Evolutionary conservation across 495 filamentous ascomycete species (phyloP), one percentile per base, ranked within the genome.

Genomic region (Aspergillus diversus): DNA sequence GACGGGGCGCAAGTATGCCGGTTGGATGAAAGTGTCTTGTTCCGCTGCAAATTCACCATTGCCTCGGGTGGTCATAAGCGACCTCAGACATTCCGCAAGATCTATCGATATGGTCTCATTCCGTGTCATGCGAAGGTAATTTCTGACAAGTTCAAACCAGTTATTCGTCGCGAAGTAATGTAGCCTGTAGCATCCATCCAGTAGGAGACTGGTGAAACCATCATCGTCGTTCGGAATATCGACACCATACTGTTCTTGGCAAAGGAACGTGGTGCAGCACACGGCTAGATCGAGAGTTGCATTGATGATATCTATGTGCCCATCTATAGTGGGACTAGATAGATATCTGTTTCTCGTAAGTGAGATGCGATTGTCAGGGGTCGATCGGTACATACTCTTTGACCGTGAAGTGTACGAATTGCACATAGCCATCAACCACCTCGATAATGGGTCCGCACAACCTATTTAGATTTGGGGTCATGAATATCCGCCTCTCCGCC

Each of bases 381-480:
- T 16, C 37, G 9, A 27, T 27, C 33, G 15, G 13, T 37, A 5
- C 52, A 35, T 55, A 55, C 52, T 55, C 52, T 16, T 55, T 35
- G 13, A 55, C 52, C 5, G 52, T 55, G 33, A 55, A 55, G 52
- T 55, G 52, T 4, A 55, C 52, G 32, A 55, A 55, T 5, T 55
- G 52, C 32, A 55, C 31, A 35, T 55, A 55, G 12, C 52, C 52
- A 55, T 55, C 32, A 37, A 6, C 12, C 5, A 55, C 17, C 37
- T 55, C 52, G 13, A 55, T 37, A 16, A 55, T 55, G 2, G 52
- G 52, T 6, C 52, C 52, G 13, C 52, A 55, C 17, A 55, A 16
- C 17, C 52, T 27, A 16, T 15, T 37, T 15, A 55, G 33, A 55
- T 55, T 55, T 33, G 52, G 52, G 33, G 3, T 17, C 33, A 21